These are phyloP conservation scores for Balansia obtecta DNA, from an alignment of 2,329 filamentous ascomycete species.

Conservation along the genomic window DNA sequence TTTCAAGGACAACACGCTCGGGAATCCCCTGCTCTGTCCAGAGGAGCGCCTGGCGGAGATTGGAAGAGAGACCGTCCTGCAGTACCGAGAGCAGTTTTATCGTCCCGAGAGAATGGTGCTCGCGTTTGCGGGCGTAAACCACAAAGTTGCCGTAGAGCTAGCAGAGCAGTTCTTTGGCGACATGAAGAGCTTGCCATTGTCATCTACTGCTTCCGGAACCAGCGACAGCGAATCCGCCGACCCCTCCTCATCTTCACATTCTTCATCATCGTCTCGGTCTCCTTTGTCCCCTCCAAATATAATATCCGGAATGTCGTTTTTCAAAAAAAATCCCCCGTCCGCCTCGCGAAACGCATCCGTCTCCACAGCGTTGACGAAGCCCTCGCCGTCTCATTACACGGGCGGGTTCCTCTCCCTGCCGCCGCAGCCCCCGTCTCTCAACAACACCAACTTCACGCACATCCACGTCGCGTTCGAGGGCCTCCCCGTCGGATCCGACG, in stretches of 20 bases:
- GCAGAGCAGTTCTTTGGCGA: conserved; percentile 83
- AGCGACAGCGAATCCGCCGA: conserved; percentile 26
- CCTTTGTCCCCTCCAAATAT: conserved; percentile 46
- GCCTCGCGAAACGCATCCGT: conserved; percentile 50
- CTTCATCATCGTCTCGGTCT: conserved; percentile 20
- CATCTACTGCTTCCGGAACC: conserved; percentile 46
- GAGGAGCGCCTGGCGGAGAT: conserved; percentile 70
- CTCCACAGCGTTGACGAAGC: conserved; percentile 38
- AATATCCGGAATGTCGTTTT: conserved; percentile 74
- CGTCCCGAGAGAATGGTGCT: conserved; percentile 84
- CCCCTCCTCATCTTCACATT: conserved; percentile 21
- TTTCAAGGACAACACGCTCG: conserved; percentile 90
- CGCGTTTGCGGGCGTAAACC: conserved; percentile 85
- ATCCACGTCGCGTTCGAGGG: conserved; percentile 95
- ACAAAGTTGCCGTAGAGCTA: conserved; percentile 65
- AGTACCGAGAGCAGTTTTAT: conserved; percentile 76
- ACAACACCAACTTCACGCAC: conserved; percentile 71
- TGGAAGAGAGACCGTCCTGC: conserved; percentile 56
- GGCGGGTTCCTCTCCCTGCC: conserved; percentile 86
- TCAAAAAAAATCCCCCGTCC: conserved; percentile 78
- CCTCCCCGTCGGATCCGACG: conserved; percentile 74
- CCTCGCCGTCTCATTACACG: conserved; percentile 66
- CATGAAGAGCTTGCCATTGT: conserved; percentile 48
- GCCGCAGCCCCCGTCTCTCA: conserved; percentile 65
- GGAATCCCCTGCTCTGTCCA: conserved; percentile 85